phyloP scores from a whole-genome alignment of 345 rosid species.

The Angophora floribunda region DNA sequence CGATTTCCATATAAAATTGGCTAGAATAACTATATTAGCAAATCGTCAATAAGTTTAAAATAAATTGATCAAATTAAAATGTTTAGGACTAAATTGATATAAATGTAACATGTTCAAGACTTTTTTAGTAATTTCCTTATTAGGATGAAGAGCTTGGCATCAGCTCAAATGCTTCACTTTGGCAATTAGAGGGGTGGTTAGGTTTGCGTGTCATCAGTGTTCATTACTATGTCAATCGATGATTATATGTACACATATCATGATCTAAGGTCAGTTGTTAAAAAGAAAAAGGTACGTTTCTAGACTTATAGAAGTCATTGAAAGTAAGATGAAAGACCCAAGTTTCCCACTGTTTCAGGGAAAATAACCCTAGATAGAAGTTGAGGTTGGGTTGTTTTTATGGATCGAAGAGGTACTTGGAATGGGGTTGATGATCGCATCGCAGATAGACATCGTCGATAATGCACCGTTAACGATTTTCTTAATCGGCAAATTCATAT shows the following conservation, averaged over 20 bases:
- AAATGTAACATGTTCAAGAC: too few species aligned
- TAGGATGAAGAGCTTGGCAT: neutral
- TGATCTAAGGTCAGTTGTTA: neutral
- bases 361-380: neutral
- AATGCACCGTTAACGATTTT: neutral
- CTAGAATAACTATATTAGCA: too few species aligned
- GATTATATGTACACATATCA: neutral
- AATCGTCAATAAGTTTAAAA: too few species aligned
- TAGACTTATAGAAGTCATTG: neutral
- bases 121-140: too few species aligned
- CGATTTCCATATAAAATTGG: too few species aligned
- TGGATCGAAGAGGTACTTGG: neutral
- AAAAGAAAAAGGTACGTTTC: neutral
- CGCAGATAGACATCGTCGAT: fast-evolving
- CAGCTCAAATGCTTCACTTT: neutral
- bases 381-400: neutral
- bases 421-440: neutral
- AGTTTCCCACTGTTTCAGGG: neutral
- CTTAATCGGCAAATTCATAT: neutral
- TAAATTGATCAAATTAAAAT: too few species aligned
- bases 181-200: neutral
- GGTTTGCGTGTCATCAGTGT: neutral
- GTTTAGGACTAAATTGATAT: too few species aligned
- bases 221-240: neutral
- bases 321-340: neutral